phyloP scores from a whole-genome alignment of 2,329 filamentous ascomycete species.

The Rhynchosporium secalis region DNA sequence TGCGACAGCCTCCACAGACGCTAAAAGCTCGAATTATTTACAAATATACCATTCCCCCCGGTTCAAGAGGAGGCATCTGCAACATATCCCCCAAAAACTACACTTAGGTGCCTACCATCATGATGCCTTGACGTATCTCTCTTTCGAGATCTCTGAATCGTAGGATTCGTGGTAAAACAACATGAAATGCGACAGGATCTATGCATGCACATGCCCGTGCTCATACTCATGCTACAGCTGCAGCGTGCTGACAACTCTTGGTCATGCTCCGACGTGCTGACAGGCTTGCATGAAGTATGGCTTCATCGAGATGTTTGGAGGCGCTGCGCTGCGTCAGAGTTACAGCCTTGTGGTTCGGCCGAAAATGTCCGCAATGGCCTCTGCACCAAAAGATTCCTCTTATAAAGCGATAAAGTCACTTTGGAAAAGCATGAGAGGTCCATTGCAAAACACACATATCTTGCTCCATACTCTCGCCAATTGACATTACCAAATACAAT shows the following conservation, averaged over 20 bases:
- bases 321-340: neutral
- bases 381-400: neutral
- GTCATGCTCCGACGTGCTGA: no score
- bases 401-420: neutral
- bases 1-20: neutral
- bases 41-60: no score
- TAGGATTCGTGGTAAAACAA: neutral
- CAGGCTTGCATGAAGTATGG: no score
- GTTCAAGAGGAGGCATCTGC: no score
- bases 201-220: neutral
- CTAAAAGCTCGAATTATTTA: neutral
- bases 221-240: neutral
- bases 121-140: no score
- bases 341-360: slow-evolving; percentile 3
- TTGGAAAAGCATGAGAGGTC: neutral
- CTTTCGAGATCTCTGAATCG: neutral
- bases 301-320: neutral
- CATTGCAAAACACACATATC: neutral
- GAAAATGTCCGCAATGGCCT: neutral
- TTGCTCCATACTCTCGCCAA: no score
- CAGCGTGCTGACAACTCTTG: neutral
- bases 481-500: slow-evolving; percentile 13
- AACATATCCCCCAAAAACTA: no score
- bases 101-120: no score
- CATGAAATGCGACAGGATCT: no score